A percentile compares a stretch with the other conserved stretches of the same genome.
Evolutionary conservation across 192 early-diverging fungal genomes (phyloP).

Genomic region (Phlyctochytrium planicorne): DNA sequence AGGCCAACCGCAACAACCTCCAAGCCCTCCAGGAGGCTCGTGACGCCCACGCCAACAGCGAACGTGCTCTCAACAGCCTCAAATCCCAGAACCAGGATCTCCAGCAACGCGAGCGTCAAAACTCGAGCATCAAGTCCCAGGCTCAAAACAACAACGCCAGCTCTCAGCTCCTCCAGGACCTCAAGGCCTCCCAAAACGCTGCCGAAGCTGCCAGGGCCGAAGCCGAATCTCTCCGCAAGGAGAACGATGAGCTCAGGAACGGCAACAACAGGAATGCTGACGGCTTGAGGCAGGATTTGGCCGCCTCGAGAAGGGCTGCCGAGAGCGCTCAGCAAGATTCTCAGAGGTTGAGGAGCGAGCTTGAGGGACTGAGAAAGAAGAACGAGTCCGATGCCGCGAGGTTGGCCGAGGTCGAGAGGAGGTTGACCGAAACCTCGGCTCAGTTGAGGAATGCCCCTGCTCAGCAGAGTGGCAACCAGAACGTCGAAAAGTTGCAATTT

Average conservation of each 20-base stretch:
- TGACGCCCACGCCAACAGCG: neutral
- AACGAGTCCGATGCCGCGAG: neutral
- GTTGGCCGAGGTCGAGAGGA: neutral
- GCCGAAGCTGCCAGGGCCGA: too few species aligned
- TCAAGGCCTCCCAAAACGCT: too few species aligned
- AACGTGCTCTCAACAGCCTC: too few species aligned
- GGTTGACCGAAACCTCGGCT: neutral
- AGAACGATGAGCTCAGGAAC: neutral
- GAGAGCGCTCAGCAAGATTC: neutral
- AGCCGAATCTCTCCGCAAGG: too few species aligned
- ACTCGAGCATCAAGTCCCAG: neutral
- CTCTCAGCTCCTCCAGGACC: neutral
- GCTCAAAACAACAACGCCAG: conserved; percentile 1
- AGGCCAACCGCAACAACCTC: too few species aligned
- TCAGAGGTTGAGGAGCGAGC: neutral
- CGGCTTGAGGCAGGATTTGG: neutral
- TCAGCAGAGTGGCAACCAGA: neutral
- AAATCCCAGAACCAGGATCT: too few species aligned
- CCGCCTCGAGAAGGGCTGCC: neutral
- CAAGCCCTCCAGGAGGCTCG: neutral
- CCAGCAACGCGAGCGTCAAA: neutral
- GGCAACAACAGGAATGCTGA: neutral
- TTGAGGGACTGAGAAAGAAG: neutral
- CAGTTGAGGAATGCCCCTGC: neutral
- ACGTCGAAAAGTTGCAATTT: neutral